A percentile compares a stretch with the other conserved stretches of the same genome.
Evolutionary conservation across 2,329 filamentous ascomycete genomes (phyloP).

Genomic region (Rhynchosporium agropyri): DNA sequence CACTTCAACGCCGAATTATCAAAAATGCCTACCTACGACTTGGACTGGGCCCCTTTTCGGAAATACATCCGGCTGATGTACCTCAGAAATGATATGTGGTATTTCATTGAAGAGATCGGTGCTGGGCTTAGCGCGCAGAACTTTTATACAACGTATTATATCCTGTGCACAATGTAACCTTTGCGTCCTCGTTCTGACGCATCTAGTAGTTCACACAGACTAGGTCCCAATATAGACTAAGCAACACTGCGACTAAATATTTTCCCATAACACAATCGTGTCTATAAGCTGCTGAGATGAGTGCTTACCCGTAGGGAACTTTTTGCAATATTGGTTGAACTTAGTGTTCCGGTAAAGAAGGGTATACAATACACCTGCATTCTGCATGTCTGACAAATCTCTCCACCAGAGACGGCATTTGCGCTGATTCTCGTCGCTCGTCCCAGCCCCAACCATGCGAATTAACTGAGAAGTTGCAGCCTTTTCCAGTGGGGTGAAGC

Average conservation of each 20-base stretch:
- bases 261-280: slow-evolving; percentile 19
- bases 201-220: too few relatives aligned
- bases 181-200: too few relatives aligned
- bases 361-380: slow-evolving; percentile 21
- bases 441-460: slow-evolving; percentile 15
- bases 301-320: slow-evolving; percentile 17
- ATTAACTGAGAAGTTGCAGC: slow-evolving; percentile 20
- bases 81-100: background rate
- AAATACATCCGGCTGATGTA: background rate
- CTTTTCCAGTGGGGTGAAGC: slow-evolving; percentile 22
- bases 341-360: slow-evolving; percentile 22
- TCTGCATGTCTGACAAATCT: slow-evolving; percentile 23
- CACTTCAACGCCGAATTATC: background rate
- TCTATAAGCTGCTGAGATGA: slow-evolving; percentile 19
- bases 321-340: slow-evolving; percentile 24
- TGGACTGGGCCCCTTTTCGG: background rate
- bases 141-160: background rate
- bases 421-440: slow-evolving; percentile 19
- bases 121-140: background rate
- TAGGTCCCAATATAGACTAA: too few relatives aligned
- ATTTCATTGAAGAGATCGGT: background rate
- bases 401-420: slow-evolving; percentile 21
- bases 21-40: background rate
- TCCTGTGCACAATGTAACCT: background rate
- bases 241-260: too few relatives aligned